Percentiles rank a stretch among this genome's conserved stretches.
Conservation (phyloP, 1,139 yeast genomes). For the Pichia inconspicua region DNA sequence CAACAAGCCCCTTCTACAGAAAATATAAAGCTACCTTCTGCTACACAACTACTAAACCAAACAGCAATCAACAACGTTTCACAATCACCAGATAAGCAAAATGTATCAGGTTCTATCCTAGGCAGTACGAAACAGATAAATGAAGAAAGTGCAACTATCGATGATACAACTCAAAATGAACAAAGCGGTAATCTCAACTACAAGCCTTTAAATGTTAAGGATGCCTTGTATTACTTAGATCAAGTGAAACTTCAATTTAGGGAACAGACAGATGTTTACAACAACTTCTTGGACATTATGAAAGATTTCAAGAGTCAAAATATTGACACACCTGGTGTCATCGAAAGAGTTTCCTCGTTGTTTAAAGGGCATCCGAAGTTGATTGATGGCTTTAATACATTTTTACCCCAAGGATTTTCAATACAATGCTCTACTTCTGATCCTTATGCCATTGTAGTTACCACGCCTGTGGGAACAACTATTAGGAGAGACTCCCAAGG, state of each 20-base stretch:
- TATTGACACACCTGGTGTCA: conserved; percentile 97
- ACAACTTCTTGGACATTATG: conserved; percentile 94
- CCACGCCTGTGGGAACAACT: conserved; percentile 91
- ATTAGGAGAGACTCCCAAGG: conserved; percentile 48
- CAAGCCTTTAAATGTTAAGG: conserved; percentile 90
- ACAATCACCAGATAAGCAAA: conserved; percentile 16
- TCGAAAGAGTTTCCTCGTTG: conserved; percentile 83
- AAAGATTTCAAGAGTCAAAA: conserved; percentile 94
- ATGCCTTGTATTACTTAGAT: conserved; percentile 89
- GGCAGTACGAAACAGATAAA: conserved; percentile 11
- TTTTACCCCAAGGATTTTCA: conserved; percentile 92
- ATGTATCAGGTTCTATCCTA: conserved; percentile 11
- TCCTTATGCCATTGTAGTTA: conserved; percentile 87
- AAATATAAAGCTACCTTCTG: conserved; percentile 19
- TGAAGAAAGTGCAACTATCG: background rate
- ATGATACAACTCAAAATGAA: background rate
- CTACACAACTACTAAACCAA: conserved; percentile 10
- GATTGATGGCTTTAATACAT: conserved; percentile 95
- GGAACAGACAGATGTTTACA: conserved; percentile 91
- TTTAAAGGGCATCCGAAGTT: conserved; percentile 89
- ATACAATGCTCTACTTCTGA: conserved; percentile 93
- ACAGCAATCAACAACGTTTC: conserved; percentile 5
- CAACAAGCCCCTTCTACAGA: conserved; percentile 15
- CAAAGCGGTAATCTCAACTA: conserved; percentile 30
- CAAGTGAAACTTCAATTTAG: conserved; percentile 91